These are phyloP conservation scores for Talaromyces sp. DNA, from an alignment of 2,329 filamentous ascomycete genomes.

Conservation along the genomic window DNA sequence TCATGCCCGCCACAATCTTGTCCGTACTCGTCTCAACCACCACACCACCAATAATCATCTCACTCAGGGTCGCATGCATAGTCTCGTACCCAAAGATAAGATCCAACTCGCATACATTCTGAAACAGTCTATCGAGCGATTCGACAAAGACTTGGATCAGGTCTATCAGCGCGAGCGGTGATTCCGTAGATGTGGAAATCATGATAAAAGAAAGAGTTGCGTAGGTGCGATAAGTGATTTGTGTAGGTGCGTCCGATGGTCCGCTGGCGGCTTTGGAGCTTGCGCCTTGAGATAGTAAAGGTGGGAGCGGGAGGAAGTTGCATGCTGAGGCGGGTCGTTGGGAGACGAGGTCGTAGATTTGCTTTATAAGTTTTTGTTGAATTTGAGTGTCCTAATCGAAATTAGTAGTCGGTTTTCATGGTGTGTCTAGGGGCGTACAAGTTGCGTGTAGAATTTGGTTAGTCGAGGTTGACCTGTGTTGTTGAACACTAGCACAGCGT, in stretches of 20 bases:
- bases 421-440: constrained; percentile 53
- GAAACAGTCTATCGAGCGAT: constrained; percentile 87
- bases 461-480: constrained; percentile 94
- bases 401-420: not conserved
- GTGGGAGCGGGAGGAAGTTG: constrained; percentile 86
- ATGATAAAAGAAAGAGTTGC: constrained; percentile 98
- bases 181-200: constrained; percentile 94
- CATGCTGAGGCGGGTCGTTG: constrained; percentile 88
- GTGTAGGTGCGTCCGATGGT: constrained; percentile 83
- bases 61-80: constrained; percentile 80
- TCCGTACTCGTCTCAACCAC: constrained; percentile 90
- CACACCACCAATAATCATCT: constrained; percentile 94
- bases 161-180: constrained; percentile 89
- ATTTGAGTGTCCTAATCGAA: constrained; percentile 79
- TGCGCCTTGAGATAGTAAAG: constrained; percentile 55
- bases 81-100: constrained; percentile 99
- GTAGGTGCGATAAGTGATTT: constrained; percentile 97
- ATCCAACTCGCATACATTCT: constrained; percentile 97
- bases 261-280: constrained; percentile 48
- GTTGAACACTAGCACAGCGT: constrained; percentile 97
- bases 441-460: constrained; percentile 97
- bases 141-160: constrained; percentile 98
- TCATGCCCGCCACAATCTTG: constrained; percentile 81
- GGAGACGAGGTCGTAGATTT: constrained; percentile 94
- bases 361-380: constrained; percentile 91